phyloP scores from a whole-genome alignment of 768 basidiomycete species.

The Tephrocybe sp. region DNA sequence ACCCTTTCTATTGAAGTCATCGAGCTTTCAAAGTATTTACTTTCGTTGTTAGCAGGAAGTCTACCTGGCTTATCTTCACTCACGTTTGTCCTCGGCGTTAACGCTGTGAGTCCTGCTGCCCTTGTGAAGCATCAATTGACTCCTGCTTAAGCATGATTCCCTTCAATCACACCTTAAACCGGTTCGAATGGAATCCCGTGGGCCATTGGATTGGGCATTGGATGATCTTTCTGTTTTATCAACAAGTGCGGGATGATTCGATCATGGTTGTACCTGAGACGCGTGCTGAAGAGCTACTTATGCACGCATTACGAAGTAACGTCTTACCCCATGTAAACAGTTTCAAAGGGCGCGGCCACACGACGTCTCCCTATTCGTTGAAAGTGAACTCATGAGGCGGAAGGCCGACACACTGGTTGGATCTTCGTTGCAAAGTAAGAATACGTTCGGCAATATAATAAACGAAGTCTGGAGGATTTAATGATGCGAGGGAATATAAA shows the following conservation, averaged over 20 bases:
- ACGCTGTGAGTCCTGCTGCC: neutral
- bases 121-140: neutral
- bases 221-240: conserved; percentile 5
- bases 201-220: neutral
- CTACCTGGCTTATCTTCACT: neutral
- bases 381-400: neutral
- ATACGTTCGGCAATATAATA: no score
- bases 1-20: neutral
- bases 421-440: neutral
- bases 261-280: neutral
- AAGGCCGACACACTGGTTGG: neutral
- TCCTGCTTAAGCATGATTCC: neutral
- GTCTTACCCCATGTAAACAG: conserved; percentile 1
- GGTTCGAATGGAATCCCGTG: neutral
- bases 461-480: no score
- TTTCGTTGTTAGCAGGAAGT: neutral
- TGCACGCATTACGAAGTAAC: neutral
- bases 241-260: neutral
- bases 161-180: neutral
- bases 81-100: neutral
- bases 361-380: neutral
- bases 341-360: conserved; percentile 5
- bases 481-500: no score
- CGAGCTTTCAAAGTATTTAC: neutral
- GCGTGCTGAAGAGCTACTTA: neutral